Evolutionary conservation across 169 alveolate species (phyloP), one percentile per base, ranked within the genome.

Genomic region (Plasmodium gaboni): DNA sequence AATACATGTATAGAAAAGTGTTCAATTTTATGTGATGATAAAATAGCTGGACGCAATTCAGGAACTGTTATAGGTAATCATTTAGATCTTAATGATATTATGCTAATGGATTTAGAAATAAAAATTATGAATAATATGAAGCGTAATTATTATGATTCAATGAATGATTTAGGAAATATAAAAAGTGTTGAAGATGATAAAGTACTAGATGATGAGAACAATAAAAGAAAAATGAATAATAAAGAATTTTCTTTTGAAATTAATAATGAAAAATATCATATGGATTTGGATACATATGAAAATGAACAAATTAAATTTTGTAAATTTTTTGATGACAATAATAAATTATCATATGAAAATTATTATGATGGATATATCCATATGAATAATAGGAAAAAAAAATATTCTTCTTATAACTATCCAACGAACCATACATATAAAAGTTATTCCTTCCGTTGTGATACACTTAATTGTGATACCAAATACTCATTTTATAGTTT

Each of bases 41-140:
- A 38, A 38, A 38, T 38, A 38, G 46, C 7, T 38, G 46, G 46
- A 1, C 46, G 46, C 7, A 38, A 6, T 9, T 55, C 28, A 55
- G 24, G 5, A 17, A 0, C 28, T 17, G 17, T 55, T 17, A 17
- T 55, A 55, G 28, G 24, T 55, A 55, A 13, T 2, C 12, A 51
- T 24, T 38, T 50, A 2, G 28, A 44, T 57, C 51, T 78, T 24
- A 78, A 78, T 46, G 89, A 78, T 48, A 67, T 65, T 63, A 65
- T 78, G 24, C 53, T 78, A 44, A 26, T 51, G 44, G 89, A 78
- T 78, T 50, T 78, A 57, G 76, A 78, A 19, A 50, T 64, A 24
- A 78, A 78, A 64, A 78, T 78, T 78, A 55, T 65, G 57, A 78
- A 78, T 38, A 55, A 78, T 44, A 78, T 78, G 89, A 78, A 51